These are phyloP conservation scores for Botrytis medusae DNA, from an alignment of 2,329 filamentous ascomycete species.

Conservation along the genomic window DNA sequence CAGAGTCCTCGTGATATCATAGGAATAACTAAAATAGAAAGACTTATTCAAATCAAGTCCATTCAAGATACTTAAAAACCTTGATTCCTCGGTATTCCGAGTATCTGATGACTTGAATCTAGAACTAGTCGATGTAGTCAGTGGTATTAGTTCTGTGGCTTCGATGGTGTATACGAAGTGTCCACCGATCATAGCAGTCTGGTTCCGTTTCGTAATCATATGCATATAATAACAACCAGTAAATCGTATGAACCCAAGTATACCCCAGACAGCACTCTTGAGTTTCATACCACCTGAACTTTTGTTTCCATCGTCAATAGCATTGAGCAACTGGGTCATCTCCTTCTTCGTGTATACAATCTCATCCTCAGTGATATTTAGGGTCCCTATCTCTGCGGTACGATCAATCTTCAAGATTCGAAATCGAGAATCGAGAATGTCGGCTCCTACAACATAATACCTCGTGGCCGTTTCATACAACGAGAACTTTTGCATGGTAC, in stretches of 20 bases:
- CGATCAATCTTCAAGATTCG: constrained; percentile 94
- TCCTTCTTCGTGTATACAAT: constrained; percentile 90
- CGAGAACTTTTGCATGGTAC: constrained; percentile 91
- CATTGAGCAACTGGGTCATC: constrained; percentile 89
- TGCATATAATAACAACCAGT: constrained; percentile 98
- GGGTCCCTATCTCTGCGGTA: constrained; percentile 73
- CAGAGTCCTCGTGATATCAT: constrained; percentile 88
- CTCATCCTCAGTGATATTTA: constrained; percentile 89
- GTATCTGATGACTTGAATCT: constrained; percentile 72
- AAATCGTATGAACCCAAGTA: constrained; percentile 93
- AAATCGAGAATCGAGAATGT: constrained; percentile 84
- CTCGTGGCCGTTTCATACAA: constrained; percentile 91
- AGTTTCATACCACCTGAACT: constrained; percentile 85
- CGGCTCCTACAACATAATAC: constrained; percentile 92
- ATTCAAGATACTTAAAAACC: constrained; percentile 84
- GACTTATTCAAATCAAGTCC: constrained; percentile 87
- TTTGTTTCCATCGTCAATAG: constrained; percentile 94
- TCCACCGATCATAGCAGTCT: constrained; percentile 92
- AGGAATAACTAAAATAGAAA: constrained; percentile 98
- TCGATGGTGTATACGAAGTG: constrained; percentile 97
- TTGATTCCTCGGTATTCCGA: constrained; percentile 79
- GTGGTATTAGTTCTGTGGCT: constrained; percentile 83
- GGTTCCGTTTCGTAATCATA: constrained; percentile 91
- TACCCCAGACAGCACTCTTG: constrained; percentile 87
- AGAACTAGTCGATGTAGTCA: constrained; percentile 68